These are phyloP conservation scores for Eimeria sp. DNA, from an alignment of 169 alveolate species.

Conservation along the genomic window DNA sequence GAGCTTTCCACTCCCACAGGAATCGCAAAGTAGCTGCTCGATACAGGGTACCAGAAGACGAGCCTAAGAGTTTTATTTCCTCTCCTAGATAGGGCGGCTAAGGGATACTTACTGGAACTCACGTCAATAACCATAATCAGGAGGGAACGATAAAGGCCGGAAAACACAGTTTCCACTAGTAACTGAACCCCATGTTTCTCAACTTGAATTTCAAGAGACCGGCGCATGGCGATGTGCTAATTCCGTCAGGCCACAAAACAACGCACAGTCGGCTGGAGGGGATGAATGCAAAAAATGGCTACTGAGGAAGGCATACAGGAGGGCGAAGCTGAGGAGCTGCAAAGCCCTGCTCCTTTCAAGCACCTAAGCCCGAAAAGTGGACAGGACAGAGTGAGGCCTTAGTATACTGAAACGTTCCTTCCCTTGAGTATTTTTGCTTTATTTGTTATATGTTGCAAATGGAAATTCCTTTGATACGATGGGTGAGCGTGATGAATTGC, in stretches of 20 bases:
- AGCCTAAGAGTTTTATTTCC: neutral
- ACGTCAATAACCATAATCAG: neutral
- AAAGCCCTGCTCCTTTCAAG: neutral
- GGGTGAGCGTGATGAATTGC: neutral
- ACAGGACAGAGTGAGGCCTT: slow-evolving; percentile 21
- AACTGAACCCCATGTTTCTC: neutral
- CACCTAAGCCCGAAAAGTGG: neutral
- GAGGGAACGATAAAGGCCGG: too few species aligned
- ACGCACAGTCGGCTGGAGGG: neutral
- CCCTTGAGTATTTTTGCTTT: neutral
- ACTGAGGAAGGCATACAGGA: slow-evolving; percentile 1
- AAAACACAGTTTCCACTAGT: neutral
- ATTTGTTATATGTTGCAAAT: neutral
- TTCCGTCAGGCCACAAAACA: neutral
- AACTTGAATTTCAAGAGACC: neutral
- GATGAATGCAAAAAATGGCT: neutral
- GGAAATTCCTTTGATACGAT: neutral
- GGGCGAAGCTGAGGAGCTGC: neutral
- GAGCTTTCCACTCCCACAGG: neutral
- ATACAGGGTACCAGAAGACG: neutral
- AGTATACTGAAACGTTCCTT: neutral
- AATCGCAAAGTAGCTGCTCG: neutral
- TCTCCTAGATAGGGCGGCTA: neutral
- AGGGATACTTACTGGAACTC: neutral
- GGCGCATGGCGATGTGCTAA: neutral